Evolutionary conservation across 345 rosid genomes (phyloP), one percentile per base, ranked within the genome.

Genomic region (Gossypium rotundifolium): DNA sequence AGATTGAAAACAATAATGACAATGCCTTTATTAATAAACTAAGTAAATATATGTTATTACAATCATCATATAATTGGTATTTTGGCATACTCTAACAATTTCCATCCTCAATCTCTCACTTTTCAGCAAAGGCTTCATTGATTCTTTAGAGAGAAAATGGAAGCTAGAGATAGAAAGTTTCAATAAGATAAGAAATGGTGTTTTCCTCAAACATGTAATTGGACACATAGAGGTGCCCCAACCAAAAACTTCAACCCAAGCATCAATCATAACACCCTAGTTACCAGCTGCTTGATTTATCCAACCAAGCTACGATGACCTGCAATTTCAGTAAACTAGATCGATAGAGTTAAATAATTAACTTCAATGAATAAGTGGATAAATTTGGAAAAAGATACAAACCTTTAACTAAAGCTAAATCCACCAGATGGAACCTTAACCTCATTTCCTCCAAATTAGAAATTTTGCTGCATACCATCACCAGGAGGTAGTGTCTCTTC

Each of bases 401-500:
- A 73, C 81, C 76, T 81, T 83, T 85, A 91, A 77, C 85, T 74
- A 70, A 89, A 89, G 76, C 79, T 89, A 84, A 91, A 93, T 79
- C 98, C 97, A 51, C 94, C 97, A 17, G 93, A 79, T 38, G 93
- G 98, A 78, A 84, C 86, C 1, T 85, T 65, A 61, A 84, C 65
- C 59, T 79, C 89, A 75, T 82, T 85, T 61, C 84, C 88, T 73
- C 97, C 97, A 54, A 89, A 91, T 69, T 84, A 87, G 83, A 89
- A 91, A 18, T 83, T 90, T 8, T 82, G 63, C 72, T 82, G 88
- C 25, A 87, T 54, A 65, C 77, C 83, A 69, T 87, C 93, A 54
- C 82, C 90, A 22, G 86, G 77, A 73, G 93, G 87, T 74, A 87
- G 76, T 27, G 87, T 79, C 83, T 89, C 94, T 7, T 89, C 97